These are phyloP conservation scores for Phytopythium oedochilum DNA, from an alignment of 352 stramenopile species.

Conservation along the genomic window DNA sequence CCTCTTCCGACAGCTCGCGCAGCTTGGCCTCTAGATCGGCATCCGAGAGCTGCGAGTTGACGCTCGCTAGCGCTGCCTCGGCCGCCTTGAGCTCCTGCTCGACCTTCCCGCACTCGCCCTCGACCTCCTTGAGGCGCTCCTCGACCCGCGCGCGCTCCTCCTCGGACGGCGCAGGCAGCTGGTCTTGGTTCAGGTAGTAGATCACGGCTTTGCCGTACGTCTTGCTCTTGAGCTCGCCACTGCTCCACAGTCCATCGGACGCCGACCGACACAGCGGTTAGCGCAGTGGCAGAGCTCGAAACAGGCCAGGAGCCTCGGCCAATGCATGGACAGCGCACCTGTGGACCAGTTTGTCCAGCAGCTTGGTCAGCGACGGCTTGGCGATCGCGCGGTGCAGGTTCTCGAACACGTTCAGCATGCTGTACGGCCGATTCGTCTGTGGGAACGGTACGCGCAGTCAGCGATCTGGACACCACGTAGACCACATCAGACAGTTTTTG, in stretches of 20 bases:
- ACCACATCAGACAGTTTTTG: no score
- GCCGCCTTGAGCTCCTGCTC: slow-evolving; percentile 60
- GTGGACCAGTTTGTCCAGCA: slow-evolving; percentile 62
- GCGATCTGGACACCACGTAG: no score
- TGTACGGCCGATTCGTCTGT: slow-evolving; percentile 63
- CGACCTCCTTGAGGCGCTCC: slow-evolving; percentile 43
- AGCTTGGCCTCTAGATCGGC: slow-evolving; percentile 47
- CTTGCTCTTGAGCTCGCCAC: slow-evolving; percentile 59
- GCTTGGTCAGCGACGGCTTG: slow-evolving; percentile 69
- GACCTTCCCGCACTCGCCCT: slow-evolving; percentile 34
- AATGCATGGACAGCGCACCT: slow-evolving; percentile 27
- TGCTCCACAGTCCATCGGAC: slow-evolving; percentile 5
- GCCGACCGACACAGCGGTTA: no score
- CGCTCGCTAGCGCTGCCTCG: slow-evolving; percentile 32
- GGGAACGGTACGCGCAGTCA: background rate
- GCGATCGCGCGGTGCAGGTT: slow-evolving; percentile 74
- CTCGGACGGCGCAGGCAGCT: slow-evolving; percentile 51
- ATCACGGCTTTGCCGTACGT: slow-evolving; percentile 81
- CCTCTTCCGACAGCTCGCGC: slow-evolving; percentile 38
- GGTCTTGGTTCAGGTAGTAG: slow-evolving; percentile 81
- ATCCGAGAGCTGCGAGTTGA: slow-evolving; percentile 67
- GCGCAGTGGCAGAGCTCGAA: background rate
- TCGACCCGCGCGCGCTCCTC: slow-evolving; percentile 35
- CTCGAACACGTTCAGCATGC: slow-evolving; percentile 82
- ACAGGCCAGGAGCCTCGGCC: background rate